These are phyloP conservation scores for Globisporangium nagaii DNA, from an alignment of 352 stramenopile genomes.

Conservation along the genomic window DNA sequence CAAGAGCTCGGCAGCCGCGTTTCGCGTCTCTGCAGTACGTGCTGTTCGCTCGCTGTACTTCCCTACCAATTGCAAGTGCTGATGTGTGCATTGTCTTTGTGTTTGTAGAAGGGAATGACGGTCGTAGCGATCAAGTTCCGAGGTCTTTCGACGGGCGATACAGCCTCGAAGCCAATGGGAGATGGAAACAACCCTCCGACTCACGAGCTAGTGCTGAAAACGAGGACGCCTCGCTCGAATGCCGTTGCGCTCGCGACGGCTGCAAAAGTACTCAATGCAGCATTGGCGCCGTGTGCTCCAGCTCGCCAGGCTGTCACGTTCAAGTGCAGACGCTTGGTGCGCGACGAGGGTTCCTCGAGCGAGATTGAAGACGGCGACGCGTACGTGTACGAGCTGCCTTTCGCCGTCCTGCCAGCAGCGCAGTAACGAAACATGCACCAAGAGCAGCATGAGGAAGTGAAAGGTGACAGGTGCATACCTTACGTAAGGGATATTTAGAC, in stretches of 20 bases:
- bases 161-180: not conserved
- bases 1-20: constrained; percentile 16
- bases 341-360: constrained; percentile 12
- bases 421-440: constrained; percentile 5
- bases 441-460: not conserved
- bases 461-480: not conserved
- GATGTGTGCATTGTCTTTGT: not conserved
- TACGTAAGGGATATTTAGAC: constrained; percentile 4
- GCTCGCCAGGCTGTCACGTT: constrained; percentile 39
- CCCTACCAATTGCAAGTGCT: not conserved
- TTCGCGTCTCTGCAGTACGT: constrained; percentile 35
- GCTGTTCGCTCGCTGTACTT: not conserved
- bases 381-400: constrained; percentile 40
- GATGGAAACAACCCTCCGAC: not conserved
- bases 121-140: constrained; percentile 64
- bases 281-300: too few species aligned
- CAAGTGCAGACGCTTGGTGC: constrained; percentile 33
- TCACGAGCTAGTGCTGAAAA: not conserved
- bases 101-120: constrained; percentile 64
- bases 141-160: not conserved
- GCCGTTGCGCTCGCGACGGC: not conserved
- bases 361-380: constrained; percentile 26
- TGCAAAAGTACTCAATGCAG: not conserved
- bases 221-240: not conserved
- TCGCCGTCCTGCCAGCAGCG: constrained; percentile 22